Base-by-base conservation (phyloP, 257 asterid species). In the Lycium ferocissimum region DNA sequence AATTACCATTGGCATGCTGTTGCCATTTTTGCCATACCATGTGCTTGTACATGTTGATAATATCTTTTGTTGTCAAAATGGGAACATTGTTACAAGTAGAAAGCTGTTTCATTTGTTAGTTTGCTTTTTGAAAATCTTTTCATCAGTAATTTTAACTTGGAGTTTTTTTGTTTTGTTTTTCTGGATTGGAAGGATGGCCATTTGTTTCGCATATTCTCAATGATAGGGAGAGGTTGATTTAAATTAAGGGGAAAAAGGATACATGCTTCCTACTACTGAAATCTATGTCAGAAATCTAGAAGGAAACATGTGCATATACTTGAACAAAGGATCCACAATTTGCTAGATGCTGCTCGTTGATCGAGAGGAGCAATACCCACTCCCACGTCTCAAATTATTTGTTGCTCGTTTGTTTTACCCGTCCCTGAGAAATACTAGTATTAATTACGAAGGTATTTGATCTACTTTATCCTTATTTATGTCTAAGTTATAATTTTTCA, bases 291-390 rank as follows among this genome's bases (percentile, higher is more conserved):
- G 26, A 58, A 58, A 58, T 59, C 66, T 59, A 20, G 56, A 26
- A 20, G 20, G 59, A 37, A 59, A 37, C 6, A 11, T 47, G 56
- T 54, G 87, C 81, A 47, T 13, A 33, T 13, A 33, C 66, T 84
- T 79, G 37, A 71, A 13, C n/a, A 37, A 33, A 57, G 17, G 53
- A 4, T 78, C 11, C 65, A 53, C 58, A 65, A 51, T 54, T 12
- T 15, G 65, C 83, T 88, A 88, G 71, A 84, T 63, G 86, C 91
- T 81, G 67, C 92, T 66, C 62, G 33, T 17, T 2, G 93, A 88
- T 49, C 90, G 89, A 79, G 91, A 82, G 20, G 95, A 91, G 40
- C 89, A 43, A 9, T 85, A 78, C 40, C 88, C 84, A 53, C 94
- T 75, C 33, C 33, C 33, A 26, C 33, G 1, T 26, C 33, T 26